Evolutionary conservation across 108 stramenopile species (phyloP).

Genomic region (Nitzschia putrida): DNA sequence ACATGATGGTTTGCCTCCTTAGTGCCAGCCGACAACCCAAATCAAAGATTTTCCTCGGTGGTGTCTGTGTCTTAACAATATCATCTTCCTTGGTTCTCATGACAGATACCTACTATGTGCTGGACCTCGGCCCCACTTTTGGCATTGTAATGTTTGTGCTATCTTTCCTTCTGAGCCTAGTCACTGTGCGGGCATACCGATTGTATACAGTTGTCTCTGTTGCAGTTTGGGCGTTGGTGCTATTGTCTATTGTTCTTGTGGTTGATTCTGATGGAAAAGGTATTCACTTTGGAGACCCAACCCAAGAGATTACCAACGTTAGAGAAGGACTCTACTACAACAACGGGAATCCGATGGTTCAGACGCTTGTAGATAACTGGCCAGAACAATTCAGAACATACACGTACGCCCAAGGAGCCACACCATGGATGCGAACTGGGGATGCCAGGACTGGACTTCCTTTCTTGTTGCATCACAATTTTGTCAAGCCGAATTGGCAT

Average conservation of each 20-base stretch:
- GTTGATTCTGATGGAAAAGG: background rate
- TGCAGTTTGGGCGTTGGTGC: slow-evolving; percentile 7
- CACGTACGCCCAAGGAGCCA: slow-evolving; percentile 50
- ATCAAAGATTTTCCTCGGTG: background rate
- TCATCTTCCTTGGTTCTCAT: slow-evolving; percentile 64
- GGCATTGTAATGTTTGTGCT: slow-evolving; percentile 47
- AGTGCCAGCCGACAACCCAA: background rate
- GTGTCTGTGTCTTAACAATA: slow-evolving; percentile 35
- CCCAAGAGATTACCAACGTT: slow-evolving; percentile 31
- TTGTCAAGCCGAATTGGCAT: slow-evolving; percentile 44
- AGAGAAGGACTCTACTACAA: slow-evolving; percentile 69
- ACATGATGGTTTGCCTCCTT: slow-evolving; percentile 3
- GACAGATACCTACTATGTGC: slow-evolving; percentile 72
- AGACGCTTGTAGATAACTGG: slow-evolving; percentile 58
- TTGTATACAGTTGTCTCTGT: slow-evolving; percentile 10
- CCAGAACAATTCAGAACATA: slow-evolving; percentile 58
- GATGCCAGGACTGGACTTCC: slow-evolving; percentile 83
- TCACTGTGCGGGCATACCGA: background rate
- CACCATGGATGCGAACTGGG: slow-evolving; percentile 78
- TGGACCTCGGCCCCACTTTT: slow-evolving; percentile 57
- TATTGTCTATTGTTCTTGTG: slow-evolving; percentile 23
- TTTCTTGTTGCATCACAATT: slow-evolving; percentile 46
- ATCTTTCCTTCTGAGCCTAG: slow-evolving; percentile 36
- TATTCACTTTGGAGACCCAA: slow-evolving; percentile 29
- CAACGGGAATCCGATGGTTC: slow-evolving; percentile 45